Base-by-base conservation (phyloP, 768 basidiomycete species). In the Sarcodon sp. region DNA sequence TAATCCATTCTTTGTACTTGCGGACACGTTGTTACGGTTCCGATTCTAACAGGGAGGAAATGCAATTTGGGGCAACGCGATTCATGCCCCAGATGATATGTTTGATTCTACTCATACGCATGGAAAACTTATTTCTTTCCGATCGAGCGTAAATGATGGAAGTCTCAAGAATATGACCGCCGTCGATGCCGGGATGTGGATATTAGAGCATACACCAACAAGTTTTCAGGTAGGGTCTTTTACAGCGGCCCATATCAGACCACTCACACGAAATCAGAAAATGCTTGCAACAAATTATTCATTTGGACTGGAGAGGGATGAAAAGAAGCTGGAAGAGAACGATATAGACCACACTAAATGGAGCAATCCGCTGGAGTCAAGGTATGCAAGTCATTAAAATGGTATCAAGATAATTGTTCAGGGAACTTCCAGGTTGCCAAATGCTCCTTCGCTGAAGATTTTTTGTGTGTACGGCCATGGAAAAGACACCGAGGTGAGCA, bases 381-480 rank as follows among this genome's bases (percentile, higher is more conserved):
- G 80, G 84, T 83, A 59, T 49, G 16, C 50, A 13, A 35, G 44
- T 37, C 15, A 18, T 34, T n/a, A 32, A 3, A 6, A 35, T 27
- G 11, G 4, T 38, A 1, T 35, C 47, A 37, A 44, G 33, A 27
- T 39, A 27, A 15, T 48, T 34, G n/a, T 27, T 39, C 7, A 47
- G 6, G 15, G 16, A n/a, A 15, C 47, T 43, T 13, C 12, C 47
- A 88, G 87, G 54, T 68, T 99, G 13, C 94, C 94, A 1, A 64
- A 79, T 43, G 96, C 96, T 0, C 92, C 94, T 1, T 85, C 83
- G 4, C 85, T 96, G 81, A 88, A 83, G 59, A 81, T 94, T 31
- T 87, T 82, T 61, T 97, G 93, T 53, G 77, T 92, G 2, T 97
- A 98, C 66, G 94, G 94, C 0, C 83, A 89, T 54, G 94, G 94